Percentiles rank a stretch among this genome's conserved stretches.
These are phyloP conservation scores for Gentiana dahurica DNA, from an alignment of 257 asterid species.

Conservation along the genomic window DNA sequence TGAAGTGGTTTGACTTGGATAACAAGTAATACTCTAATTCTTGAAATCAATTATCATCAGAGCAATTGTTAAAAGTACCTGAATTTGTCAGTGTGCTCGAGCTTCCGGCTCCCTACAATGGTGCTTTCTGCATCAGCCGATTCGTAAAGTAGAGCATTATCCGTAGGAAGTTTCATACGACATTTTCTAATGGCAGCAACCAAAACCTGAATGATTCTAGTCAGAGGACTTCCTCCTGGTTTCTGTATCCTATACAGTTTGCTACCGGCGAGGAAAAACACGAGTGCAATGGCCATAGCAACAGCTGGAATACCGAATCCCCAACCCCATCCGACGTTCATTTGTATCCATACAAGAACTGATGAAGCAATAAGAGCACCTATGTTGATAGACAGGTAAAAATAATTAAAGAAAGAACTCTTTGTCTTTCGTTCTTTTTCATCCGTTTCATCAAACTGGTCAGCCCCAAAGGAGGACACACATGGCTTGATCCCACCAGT, in stretches of 20 bases:
- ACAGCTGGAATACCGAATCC: constrained; percentile 84
- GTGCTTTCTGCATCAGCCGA: constrained; percentile 38
- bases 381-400: constrained; percentile 64
- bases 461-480: constrained; percentile 86
- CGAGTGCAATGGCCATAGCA: constrained; percentile 71
- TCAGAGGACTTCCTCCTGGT: constrained; percentile 87
- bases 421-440: constrained; percentile 52
- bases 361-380: constrained; percentile 90
- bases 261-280: constrained; percentile 53
- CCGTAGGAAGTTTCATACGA: constrained; percentile 34
- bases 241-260: constrained; percentile 48
- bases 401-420: constrained; percentile 89
- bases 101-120: constrained; percentile 70
- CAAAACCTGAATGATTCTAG: constrained; percentile 60
- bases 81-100: constrained; percentile 57
- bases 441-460: constrained; percentile 76
- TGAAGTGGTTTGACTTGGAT: neutral
- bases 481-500: constrained; percentile 98
- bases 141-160: constrained; percentile 53
- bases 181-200: constrained; percentile 44
- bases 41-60: neutral
- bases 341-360: constrained; percentile 73
- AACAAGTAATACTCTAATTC: neutral
- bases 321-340: constrained; percentile 92
- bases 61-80: constrained; percentile 23